Evolutionary conservation across 192 early-diverging fungal species (phyloP), one percentile per base, ranked within the genome.

Genomic region (Gigaspora rosea): DNA sequence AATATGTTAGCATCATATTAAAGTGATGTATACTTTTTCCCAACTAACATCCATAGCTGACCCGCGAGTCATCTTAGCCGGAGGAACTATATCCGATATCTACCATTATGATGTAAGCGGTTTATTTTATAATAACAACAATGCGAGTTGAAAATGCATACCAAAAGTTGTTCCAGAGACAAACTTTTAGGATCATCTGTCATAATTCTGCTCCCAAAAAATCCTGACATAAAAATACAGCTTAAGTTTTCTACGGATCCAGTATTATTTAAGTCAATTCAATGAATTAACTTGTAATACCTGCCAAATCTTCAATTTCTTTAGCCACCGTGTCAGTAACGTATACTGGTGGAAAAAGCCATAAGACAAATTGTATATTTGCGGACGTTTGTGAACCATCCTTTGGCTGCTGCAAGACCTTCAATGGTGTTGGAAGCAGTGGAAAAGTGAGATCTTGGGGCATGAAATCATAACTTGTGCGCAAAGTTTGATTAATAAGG

Each of bases 261-360:
- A n/a, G n/a, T n/a, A n/a, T n/a, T n/a, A n/a, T n/a, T n/a, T n/a
- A n/a, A n/a, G n/a, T n/a, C n/a, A n/a, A n/a, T n/a, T n/a, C n/a
- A n/a, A n/a, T n/a, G n/a, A n/a, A n/a, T n/a, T n/a, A n/a, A n/a
- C n/a, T n/a, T n/a, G n/a, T n/a, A n/a, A n/a, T n/a, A n/a, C n/a
- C n/a, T n/a, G n/a, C n/a, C n/a, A n/a, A 35, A 63, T 49, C 56
- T 61, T 46, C 73, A 20, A 75, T 50, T 8, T 8, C 13, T 58
- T 54, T 61, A 3, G 73, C 73, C 32, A 63, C 48, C 7, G 32
- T 75, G 18, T 75, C 73, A 63, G 73, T 12, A 22, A 75, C 59
- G 63, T 75, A 75, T 18, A 75, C 73, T 1, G 73, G 47, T 75
- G 73, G 73, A 27, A 50, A 58, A 48, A 75, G 73, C 47, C 57